A percentile compares a stretch with the other conserved stretches of the same genome.
Conservation (phyloP, 169 alveolate species). For the Plasmodium berghei region DNA sequence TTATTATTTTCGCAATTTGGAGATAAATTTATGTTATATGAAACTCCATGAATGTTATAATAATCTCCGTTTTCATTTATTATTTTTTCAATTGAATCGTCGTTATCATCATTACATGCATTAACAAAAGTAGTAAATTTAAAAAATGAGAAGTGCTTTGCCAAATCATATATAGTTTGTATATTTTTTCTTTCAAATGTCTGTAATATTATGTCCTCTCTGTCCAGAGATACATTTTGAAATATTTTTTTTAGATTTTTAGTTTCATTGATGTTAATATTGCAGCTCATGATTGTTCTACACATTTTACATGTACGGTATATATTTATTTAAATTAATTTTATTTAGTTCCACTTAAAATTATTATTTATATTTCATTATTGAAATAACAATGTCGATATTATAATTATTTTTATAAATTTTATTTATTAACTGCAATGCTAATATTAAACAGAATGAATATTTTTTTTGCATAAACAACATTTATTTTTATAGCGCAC, state of each 20-base stretch:
- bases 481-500: too few relatives aligned
- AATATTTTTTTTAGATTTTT: slow-evolving; percentile 8
- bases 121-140: slow-evolving; percentile 30
- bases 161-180: slow-evolving; percentile 55
- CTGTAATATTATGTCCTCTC: slow-evolving; percentile 44
- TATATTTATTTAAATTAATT: not conserved
- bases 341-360: not conserved
- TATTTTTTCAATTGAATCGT: slow-evolving; percentile 23
- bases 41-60: not conserved
- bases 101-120: slow-evolving; percentile 18
- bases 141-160: slow-evolving; percentile 24
- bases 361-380: too few relatives aligned
- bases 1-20: not conserved
- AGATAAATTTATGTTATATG: not conserved
- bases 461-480: too few relatives aligned
- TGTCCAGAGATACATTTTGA: slow-evolving; percentile 50
- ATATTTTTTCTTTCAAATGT: slow-evolving; percentile 30
- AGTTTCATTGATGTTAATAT: slow-evolving; percentile 7
- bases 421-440: too few relatives aligned
- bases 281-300: slow-evolving; percentile 21
- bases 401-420: too few relatives aligned
- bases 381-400: too few relatives aligned
- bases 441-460: too few relatives aligned
- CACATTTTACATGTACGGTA: not conserved
- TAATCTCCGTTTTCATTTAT: slow-evolving; percentile 15